A percentile compares a stretch with the other conserved stretches of the same genome.
Conservation (phyloP, 768 basidiomycete species). For the Russula vinacea region DNA sequence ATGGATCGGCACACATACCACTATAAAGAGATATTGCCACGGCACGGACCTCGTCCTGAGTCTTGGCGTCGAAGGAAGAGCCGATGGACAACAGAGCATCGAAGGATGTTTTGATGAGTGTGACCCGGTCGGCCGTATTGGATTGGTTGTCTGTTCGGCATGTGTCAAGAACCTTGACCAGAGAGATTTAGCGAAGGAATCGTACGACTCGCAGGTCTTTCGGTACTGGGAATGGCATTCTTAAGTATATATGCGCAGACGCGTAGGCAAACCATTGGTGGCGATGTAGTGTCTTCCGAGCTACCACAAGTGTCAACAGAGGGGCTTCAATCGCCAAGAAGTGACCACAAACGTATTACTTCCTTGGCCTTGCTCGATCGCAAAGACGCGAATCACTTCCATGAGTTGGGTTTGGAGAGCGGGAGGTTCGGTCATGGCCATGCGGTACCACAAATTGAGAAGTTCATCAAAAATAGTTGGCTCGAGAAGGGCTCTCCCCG, state of each 20-base stretch:
- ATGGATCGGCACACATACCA: constrained; percentile 44
- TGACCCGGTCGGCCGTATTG: constrained; percentile 50
- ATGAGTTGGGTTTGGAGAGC: constrained; percentile 67
- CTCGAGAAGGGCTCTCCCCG: constrained; percentile 77
- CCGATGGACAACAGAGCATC: constrained; percentile 59
- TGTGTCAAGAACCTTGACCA: background rate
- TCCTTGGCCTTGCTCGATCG: constrained; percentile 32
- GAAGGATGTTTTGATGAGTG: constrained; percentile 63
- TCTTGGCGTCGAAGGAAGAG: constrained; percentile 49
- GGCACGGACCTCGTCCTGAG: constrained; percentile 73
- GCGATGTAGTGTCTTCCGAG: constrained; percentile 24
- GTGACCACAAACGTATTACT: constrained; percentile 16
- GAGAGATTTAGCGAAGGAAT: constrained; percentile 12
- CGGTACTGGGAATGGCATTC: constrained; percentile 59
- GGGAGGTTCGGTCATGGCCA: constrained; percentile 83
- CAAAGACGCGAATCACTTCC: constrained; percentile 59
- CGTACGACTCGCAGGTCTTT: constrained; percentile 52
- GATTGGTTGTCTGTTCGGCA: constrained; percentile 45
- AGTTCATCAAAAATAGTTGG: constrained; percentile 88
- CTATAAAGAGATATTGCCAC: constrained; percentile 77
- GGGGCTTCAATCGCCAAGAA: background rate
- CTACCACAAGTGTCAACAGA: constrained; percentile 14
- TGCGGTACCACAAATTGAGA: constrained; percentile 79
- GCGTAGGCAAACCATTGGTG: constrained; percentile 61
- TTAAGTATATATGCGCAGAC: constrained; percentile 81